Evolutionary conservation across 371 early-diverging fungal genomes (phyloP), one percentile per base, ranked within the genome.

Genomic region (Mortierella sp.): DNA sequence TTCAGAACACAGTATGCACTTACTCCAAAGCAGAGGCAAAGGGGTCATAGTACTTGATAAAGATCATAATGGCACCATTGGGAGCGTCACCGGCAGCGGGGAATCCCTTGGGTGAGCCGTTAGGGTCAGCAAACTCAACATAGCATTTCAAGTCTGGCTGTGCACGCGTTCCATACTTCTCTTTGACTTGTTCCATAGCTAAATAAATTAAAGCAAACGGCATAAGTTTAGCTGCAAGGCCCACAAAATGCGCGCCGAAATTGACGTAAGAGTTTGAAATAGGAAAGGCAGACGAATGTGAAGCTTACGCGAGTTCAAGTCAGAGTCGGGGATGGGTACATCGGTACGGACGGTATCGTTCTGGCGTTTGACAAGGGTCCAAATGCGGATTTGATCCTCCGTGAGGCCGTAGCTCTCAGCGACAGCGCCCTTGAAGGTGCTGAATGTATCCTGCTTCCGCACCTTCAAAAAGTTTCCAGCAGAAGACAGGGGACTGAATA

Each of bases 321-420:
- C 89, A 1, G 84, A 55, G 1, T 89, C 79, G 1, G 88, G 81
- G 47, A 97, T 87, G 14, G 93, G 92, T 38, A 88, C 72, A 80
- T 97, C 97, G 1, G 96, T 96, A 42, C 99, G 92, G 19, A 95
- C 83, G 0, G 97, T 97, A 81, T 95, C 94, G 90, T 98, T 98
- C 82, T 95, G 93, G 16, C 98, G 94, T 19, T 91, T 91, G 7
- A 94, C 91, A 70, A 98, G 88, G 0, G 88, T 89, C 99, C 99
- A 99, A 71, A 99, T 85, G 48, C 98, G 92, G 76, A 98, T 90
- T 60, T 90, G 83, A 16, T 92, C 93, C 4, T 89, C 86, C 0
- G 89, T 79, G 3, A 94, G 68, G 19, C 90, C 84, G 60, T 92
- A 89, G 70, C 91, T 88, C 14, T 90, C 87, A 4, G 93, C 91